phyloP scores from a whole-genome alignment of 306 rosid species.

The Dalbergia oliveri region DNA sequence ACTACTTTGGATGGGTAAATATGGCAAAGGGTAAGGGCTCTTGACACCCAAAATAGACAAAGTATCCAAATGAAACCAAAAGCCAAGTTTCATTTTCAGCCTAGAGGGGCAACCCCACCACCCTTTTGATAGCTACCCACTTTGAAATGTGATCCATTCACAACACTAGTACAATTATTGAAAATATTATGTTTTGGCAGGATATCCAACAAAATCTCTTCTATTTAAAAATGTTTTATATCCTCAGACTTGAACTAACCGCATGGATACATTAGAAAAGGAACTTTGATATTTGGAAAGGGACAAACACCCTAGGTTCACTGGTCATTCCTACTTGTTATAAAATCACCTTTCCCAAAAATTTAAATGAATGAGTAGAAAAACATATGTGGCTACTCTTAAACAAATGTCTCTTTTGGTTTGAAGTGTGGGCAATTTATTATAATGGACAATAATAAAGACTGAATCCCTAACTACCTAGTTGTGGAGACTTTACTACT shows the following conservation, averaged over 20 bases:
- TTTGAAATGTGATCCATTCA: conserved; percentile 59
- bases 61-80: conserved; percentile 52
- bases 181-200: conserved; percentile 48
- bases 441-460: too few species aligned
- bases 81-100: conserved; percentile 59
- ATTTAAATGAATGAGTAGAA: too few species aligned
- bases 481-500: too few species aligned
- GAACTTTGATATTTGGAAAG: conserved; percentile 26
- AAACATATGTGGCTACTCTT: too few species aligned
- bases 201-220: conserved; percentile 48
- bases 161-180: conserved; percentile 66
- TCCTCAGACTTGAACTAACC: conserved; percentile 49
- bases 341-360: too few species aligned
- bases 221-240: conserved; percentile 43
- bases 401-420: too few species aligned
- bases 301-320: conserved; percentile 40
- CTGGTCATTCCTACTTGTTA: background rate
- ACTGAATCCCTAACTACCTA: too few species aligned
- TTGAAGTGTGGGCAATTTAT: too few species aligned
- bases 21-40: conserved; percentile 38
- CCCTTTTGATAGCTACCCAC: conserved; percentile 56
- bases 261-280: conserved; percentile 38
- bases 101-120: conserved; percentile 61
- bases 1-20: conserved; percentile 53
- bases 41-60: conserved; percentile 48